A percentile compares a stretch with the other conserved stretches of the same genome.
These are phyloP conservation scores for Ustilago vetiveriae DNA, from an alignment of 1,284 basidiomycete species.

Conservation along the genomic window DNA sequence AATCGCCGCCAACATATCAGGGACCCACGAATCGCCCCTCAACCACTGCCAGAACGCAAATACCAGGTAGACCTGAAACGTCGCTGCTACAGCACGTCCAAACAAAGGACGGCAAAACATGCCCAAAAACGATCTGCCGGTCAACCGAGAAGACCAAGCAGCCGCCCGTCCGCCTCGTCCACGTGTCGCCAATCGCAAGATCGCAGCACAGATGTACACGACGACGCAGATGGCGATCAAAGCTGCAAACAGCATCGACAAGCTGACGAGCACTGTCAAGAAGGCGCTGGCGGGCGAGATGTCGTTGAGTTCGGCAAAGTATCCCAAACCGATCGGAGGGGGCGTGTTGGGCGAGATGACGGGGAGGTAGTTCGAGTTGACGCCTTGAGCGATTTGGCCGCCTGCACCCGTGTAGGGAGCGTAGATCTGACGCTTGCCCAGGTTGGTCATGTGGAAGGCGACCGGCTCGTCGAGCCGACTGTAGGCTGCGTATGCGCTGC, in stretches of 20 bases:
- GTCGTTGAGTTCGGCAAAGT: slow-evolving; percentile 55
- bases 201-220: slow-evolving; percentile 32
- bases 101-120: slow-evolving; percentile 40
- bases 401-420: slow-evolving; percentile 63
- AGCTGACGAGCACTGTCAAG: slow-evolving; percentile 60
- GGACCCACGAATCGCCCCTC: slow-evolving; percentile 59
- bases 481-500: slow-evolving; percentile 19
- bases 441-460: slow-evolving; percentile 26
- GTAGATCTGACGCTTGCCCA: slow-evolving; percentile 53
- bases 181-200: slow-evolving; percentile 26
- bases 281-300: slow-evolving; percentile 60
- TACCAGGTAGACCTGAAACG: slow-evolving; percentile 47
- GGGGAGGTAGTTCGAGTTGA: slow-evolving; percentile 34
- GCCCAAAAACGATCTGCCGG: slow-evolving; percentile 26
- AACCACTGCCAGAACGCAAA: slow-evolving; percentile 64
- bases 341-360: slow-evolving; percentile 44
- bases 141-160: slow-evolving; percentile 26
- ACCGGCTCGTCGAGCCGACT: slow-evolving; percentile 17
- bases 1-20: slow-evolving; percentile 58
- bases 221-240: slow-evolving; percentile 37
- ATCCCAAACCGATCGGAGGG: slow-evolving; percentile 43
- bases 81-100: slow-evolving; percentile 34
- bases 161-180: slow-evolving; percentile 18
- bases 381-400: slow-evolving; percentile 45
- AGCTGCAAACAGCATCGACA: slow-evolving; percentile 54